Evolutionary conservation across 148 eudicot species (phyloP), one percentile per base, ranked within the genome.

Genomic region (Camellia granthamiana): DNA sequence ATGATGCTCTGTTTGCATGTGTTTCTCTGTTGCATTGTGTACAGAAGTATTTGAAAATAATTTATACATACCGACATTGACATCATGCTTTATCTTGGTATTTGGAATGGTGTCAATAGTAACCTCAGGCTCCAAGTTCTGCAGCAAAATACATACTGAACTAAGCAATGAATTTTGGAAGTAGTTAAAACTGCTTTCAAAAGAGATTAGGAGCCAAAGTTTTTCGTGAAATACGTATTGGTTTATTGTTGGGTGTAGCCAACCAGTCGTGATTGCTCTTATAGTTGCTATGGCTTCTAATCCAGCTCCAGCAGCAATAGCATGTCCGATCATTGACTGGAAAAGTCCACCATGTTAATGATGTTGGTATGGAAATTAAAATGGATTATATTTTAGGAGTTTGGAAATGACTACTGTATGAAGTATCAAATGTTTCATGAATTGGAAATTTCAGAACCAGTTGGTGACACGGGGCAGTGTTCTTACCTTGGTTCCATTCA

Each of bases 401-500:
- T 30, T 30, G 30, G 30, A 30, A 30, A 30, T 30, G 30, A 30
- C 30, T 30, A 30, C 30, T 30, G 30, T 30, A 30, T 30, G 30
- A 30, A 0, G 30, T 30, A 90, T 80, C 62, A 84, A 82, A 84
- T 80, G 13, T 30, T 30, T 30, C 30, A 6, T 30, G 62, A 73
- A 38, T 8, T 13, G 18, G 8, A 1, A 16, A 6, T 23, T 49
- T 23, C 30, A 30, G 0, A 30, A 30, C 30, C 30, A 30, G 30
- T 30, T 30, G 30, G 30, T 30, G 30, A 1, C 30, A 30, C 30
- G 46, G 5, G n/a, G n/a, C n/a, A n/a, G n/a, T n/a, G 5, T 52
- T 46, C 69, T 80, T 72, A 30, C 87, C 82, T 84, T 84, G 3
- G 87, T 84, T 63, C 77, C 84, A 63, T 84, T 84, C 84, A 84